Evolutionary conservation across 2,329 filamentous ascomycete species (phyloP).

Genomic region (Aureobasidium musti): DNA sequence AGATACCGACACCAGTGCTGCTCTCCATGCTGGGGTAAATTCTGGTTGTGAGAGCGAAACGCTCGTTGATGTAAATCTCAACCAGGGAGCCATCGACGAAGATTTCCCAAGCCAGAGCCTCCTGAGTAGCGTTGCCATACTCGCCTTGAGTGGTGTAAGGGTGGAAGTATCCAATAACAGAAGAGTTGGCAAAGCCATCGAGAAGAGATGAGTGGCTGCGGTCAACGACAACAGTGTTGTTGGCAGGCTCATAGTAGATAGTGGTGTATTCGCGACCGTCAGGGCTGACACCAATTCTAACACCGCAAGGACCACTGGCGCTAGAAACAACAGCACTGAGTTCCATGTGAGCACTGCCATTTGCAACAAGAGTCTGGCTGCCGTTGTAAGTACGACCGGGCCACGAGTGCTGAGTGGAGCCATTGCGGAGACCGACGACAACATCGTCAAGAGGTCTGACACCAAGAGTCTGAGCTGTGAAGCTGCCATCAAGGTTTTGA

Average conservation of each 20-base stretch:
- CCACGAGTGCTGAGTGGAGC: slow-evolving; percentile 36
- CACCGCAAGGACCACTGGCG: slow-evolving; percentile 46
- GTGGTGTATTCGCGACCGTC: slow-evolving; percentile 49
- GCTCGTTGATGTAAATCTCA: slow-evolving; percentile 52
- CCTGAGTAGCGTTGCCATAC: slow-evolving; percentile 35
- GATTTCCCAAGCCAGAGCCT: slow-evolving; percentile 49
- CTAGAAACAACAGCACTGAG: slow-evolving; percentile 46
- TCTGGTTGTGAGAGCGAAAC: slow-evolving; percentile 47
- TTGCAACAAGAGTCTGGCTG: slow-evolving; percentile 36
- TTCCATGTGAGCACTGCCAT: slow-evolving; percentile 46
- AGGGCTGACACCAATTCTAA: slow-evolving; percentile 49
- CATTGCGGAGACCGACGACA: slow-evolving; percentile 45
- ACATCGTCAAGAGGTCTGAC: slow-evolving; percentile 50
- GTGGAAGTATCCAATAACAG: slow-evolving; percentile 51
- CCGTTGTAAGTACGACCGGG: slow-evolving; percentile 35
- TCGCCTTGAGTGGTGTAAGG: slow-evolving; percentile 44
- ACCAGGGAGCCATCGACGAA: slow-evolving; percentile 53
- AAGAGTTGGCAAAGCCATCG: slow-evolving; percentile 47
- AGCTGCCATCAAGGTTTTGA: slow-evolving; percentile 39
- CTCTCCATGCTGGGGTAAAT: slow-evolving; percentile 51
- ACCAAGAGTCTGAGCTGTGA: slow-evolving; percentile 50
- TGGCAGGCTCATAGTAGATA: slow-evolving; percentile 50
- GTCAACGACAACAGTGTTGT: slow-evolving; percentile 51
- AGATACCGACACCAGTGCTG: slow-evolving; percentile 49
- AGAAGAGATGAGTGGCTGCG: slow-evolving; percentile 49